Evolutionary conservation across 441 rosid genomes (phyloP).

Genomic region (Francoa sonchifolia): DNA sequence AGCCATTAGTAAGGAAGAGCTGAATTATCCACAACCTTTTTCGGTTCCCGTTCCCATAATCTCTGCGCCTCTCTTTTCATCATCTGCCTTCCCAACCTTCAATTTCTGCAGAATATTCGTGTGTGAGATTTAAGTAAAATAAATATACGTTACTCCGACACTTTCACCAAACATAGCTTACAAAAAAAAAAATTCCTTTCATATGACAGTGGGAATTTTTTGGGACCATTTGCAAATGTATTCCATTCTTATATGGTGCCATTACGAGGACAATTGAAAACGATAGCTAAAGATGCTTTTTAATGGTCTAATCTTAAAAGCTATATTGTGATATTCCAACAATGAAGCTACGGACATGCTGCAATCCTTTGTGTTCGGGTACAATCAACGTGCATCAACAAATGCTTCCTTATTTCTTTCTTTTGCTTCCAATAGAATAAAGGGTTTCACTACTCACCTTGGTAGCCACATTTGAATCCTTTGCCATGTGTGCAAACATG

Average conservation of each 20-base stretch:
- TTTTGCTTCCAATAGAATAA: neutral
- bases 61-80: slow-evolving; percentile 18
- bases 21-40: slow-evolving; percentile 15
- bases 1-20: slow-evolving; percentile 12
- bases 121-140: neutral
- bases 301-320: too few species aligned
- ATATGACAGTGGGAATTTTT: too few species aligned
- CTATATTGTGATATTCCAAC: too few species aligned
- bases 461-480: slow-evolving; percentile 12
- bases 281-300: too few species aligned
- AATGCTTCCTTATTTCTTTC: neutral
- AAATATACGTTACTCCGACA: neutral
- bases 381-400: neutral
- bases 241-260: too few species aligned
- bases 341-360: too few species aligned
- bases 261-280: too few species aligned
- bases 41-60: slow-evolving; percentile 16
- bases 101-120: slow-evolving; percentile 22
- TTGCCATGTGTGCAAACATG: slow-evolving; percentile 31
- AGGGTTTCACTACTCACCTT: slow-evolving; percentile 23
- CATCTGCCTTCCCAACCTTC: slow-evolving; percentile 25
- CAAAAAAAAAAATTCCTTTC: neutral
- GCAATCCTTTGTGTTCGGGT: too few species aligned
- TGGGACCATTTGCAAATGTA: too few species aligned
- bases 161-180: neutral